Conservation (phyloP, 768 basidiomycete genomes). For the Leucocoprinus sp. region DNA sequence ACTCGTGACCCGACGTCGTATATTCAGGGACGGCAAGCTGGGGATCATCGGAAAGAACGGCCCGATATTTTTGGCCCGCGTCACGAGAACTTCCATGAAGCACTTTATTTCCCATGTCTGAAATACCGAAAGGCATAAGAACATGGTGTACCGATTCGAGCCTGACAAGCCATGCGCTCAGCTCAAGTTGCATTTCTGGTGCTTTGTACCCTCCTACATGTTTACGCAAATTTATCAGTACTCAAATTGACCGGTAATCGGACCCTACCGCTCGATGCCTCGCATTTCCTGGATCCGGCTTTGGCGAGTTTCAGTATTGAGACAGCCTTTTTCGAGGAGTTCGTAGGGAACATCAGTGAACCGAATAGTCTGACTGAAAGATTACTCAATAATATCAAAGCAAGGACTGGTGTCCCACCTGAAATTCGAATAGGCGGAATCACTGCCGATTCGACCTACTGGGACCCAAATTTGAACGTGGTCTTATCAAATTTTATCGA, state of each 20-base stretch:
- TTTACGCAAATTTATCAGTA: conserved; percentile 2
- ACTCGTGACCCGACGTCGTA: conserved; percentile 1
- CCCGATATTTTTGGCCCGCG: too few relatives aligned
- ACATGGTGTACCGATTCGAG: too few relatives aligned
- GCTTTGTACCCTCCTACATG: neutral
- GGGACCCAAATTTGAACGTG: conserved; percentile 32
- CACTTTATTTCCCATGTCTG: conserved; percentile 3
- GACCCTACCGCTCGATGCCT: conserved; percentile 34
- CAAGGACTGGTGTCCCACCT: conserved; percentile 35
- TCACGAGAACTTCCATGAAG: conserved; percentile 1
- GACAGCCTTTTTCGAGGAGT: conserved; percentile 45
- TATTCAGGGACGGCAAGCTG: too few relatives aligned
- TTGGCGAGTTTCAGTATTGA: conserved; percentile 49
- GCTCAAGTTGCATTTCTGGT: neutral
- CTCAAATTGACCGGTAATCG: conserved; percentile 19
- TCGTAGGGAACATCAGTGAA: conserved; percentile 34
- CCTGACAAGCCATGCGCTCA: conserved; percentile 3
- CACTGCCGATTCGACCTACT: conserved; percentile 45
- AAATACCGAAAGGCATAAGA: neutral
- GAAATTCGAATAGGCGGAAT: conserved; percentile 47
- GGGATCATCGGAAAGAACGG: too few relatives aligned
- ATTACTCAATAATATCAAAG: conserved; percentile 36
- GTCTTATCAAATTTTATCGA: conserved; percentile 38
- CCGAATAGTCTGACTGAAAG: conserved; percentile 37
- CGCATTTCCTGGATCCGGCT: conserved; percentile 32